Base-by-base conservation (phyloP, 345 rosid species). In the Odontarrhena argentea region DNA sequence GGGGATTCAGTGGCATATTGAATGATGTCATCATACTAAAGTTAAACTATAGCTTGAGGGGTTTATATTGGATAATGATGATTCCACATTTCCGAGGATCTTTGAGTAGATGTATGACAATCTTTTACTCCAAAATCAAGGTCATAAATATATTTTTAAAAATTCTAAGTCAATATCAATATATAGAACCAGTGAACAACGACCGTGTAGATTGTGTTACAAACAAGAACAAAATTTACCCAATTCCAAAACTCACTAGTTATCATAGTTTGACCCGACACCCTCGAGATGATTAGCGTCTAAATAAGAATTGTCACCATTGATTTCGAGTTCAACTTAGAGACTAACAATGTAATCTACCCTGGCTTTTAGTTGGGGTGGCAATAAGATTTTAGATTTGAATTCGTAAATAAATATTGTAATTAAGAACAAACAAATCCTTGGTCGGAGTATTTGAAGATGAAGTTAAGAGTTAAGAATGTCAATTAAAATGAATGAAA, bases 11-110 rank as follows among this genome's bases (percentile, higher is more conserved):
- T 61, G 55, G 53, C 62, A 61, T 53, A 36, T 2, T 60, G 22
- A 60, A 69, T 37, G 56, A 62, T 61, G 68, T 45, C 63, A 46
- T 52, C 61, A 32, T 41, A 69, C 28, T 69, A 35, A 53, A 18
- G 52, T 7, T 44, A 44, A 9, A 30, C 22, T 14, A 60, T 30
- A 60, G 3, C 22, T 69, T n/a, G 53, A 60, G 37, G 28, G 43
- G 36, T 55, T 67, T 37, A 58, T 8, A 11, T 60, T 9, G 9
- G 46, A 61, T 61, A 35, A 9, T 36, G 56, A 35, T 44, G 41
- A 53, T 54, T 47, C 49, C 60, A 51, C 22, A 18, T 18, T 18
- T 18, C 22, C 22, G 22, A 60, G 38, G 61, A 52, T n/a, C 47
- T 70, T 45, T 54, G 63, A 53, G 63, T 70, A 43, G 55, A 60